Percentiles rank a stretch among this genome's conserved stretches.
These are phyloP conservation scores for Wickerhamomyces xylosicus DNA, from an alignment of 805 yeast genomes.

Conservation along the genomic window DNA sequence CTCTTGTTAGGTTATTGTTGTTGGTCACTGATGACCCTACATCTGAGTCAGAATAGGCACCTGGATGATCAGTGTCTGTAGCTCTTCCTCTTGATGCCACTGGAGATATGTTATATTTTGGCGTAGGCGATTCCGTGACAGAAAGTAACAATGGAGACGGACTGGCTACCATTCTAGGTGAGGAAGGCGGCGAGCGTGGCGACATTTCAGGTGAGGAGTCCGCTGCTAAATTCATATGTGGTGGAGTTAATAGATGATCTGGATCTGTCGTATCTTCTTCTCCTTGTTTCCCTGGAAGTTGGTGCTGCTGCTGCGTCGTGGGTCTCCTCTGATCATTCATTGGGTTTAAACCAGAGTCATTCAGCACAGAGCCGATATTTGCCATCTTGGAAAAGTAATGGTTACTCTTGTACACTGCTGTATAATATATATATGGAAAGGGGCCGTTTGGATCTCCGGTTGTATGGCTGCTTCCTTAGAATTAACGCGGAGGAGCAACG, in stretches of 20 bases:
- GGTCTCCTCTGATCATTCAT: too few species aligned
- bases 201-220: not conserved
- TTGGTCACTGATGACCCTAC: slow-evolving; percentile 17
- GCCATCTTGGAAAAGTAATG: not conserved
- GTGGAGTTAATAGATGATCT: not conserved
- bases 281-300: not conserved
- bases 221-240: not conserved
- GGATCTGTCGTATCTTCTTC: not conserved
- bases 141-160: slow-evolving; percentile 17
- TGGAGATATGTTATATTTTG: slow-evolving; percentile 15
- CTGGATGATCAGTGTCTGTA: slow-evolving; percentile 20
- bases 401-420: too few species aligned
- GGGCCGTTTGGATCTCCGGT: too few species aligned
- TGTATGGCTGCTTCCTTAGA: too few species aligned
- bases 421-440: too few species aligned
- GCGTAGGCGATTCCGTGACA: slow-evolving; percentile 5
- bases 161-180: not conserved
- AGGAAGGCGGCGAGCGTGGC: too few species aligned
- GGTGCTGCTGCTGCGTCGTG: too few species aligned
- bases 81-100: slow-evolving; percentile 21
- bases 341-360: not conserved
- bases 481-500: too few species aligned
- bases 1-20: slow-evolving; percentile 6
- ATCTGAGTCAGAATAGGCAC: slow-evolving; percentile 21
- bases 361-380: not conserved